Conservation (phyloP, 106 monocot genomes). For the Gastrodia elata region DNA sequence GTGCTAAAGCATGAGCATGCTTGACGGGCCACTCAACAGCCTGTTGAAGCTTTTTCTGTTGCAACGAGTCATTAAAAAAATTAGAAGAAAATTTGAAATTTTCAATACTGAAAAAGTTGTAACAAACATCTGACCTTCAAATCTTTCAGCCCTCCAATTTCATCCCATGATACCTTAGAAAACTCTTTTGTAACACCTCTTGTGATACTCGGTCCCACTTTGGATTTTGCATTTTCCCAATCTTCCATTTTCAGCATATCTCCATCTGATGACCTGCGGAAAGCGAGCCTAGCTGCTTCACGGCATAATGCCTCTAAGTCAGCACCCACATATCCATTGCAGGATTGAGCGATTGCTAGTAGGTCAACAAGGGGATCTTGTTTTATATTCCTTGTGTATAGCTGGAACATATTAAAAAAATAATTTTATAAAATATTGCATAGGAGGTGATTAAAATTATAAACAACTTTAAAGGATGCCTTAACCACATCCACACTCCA, state of each 20-base stretch:
- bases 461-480: neutral
- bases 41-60: constrained; percentile 78
- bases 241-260: constrained; percentile 43
- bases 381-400: constrained; percentile 45
- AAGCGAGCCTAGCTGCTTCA: constrained; percentile 61
- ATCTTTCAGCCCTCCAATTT: constrained; percentile 87
- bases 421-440: neutral
- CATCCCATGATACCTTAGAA: constrained; percentile 78
- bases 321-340: constrained; percentile 94
- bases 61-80: constrained; percentile 5
- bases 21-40: constrained; percentile 95
- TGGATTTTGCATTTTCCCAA: constrained; percentile 66
- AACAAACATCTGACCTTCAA: constrained; percentile 46
- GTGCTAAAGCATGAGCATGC: constrained; percentile 62
- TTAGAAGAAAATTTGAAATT: constrained; percentile 2
- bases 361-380: constrained; percentile 62
- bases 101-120: neutral
- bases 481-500: neutral
- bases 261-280: constrained; percentile 27
- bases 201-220: constrained; percentile 69
- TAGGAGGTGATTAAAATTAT: neutral
- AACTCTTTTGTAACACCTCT: constrained; percentile 77
- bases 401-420: constrained; percentile 36
- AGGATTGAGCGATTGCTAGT: constrained; percentile 61
- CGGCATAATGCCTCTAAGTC: constrained; percentile 76